These are phyloP conservation scores for Calonectria henricotiae DNA, from an alignment of 2,329 filamentous ascomycete genomes.

Conservation along the genomic window DNA sequence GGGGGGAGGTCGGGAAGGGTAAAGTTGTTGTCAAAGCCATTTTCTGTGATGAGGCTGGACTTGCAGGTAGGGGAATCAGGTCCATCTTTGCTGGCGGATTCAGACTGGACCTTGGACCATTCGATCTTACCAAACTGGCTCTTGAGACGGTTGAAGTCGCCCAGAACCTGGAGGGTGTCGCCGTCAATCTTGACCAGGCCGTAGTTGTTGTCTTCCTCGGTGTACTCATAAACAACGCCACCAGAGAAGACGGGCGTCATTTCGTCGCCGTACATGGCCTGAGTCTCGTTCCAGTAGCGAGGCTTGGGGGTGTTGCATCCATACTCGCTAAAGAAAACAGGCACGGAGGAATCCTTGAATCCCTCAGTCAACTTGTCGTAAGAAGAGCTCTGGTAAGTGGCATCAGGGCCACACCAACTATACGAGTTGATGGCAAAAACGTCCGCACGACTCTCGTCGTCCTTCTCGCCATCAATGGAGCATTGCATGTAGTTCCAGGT, in stretches of 20 bases:
- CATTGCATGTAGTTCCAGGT: constrained; percentile 85
- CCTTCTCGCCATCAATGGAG: constrained; percentile 67
- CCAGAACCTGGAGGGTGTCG: constrained; percentile 72
- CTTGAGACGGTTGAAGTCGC: constrained; percentile 83
- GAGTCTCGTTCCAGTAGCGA: constrained; percentile 83
- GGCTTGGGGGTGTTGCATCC: constrained; percentile 84
- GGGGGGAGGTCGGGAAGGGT: constrained; percentile 76
- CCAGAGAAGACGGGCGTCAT: constrained; percentile 82
- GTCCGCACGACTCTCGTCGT: constrained; percentile 78
- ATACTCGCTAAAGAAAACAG: constrained; percentile 87
- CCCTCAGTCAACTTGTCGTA: constrained; percentile 76
- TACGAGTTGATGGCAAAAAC: constrained; percentile 84
- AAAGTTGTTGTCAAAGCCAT: constrained; percentile 85
- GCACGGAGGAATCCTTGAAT: constrained; percentile 78
- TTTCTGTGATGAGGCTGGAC: constrained; percentile 75
- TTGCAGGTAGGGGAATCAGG: constrained; percentile 75
- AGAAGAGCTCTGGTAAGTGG: constrained; percentile 74
- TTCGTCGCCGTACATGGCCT: constrained; percentile 78
- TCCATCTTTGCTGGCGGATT: constrained; percentile 71
- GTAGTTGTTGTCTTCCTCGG: constrained; percentile 78
- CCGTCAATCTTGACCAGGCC: constrained; percentile 76
- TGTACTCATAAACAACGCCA: constrained; percentile 87
- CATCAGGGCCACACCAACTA: constrained; percentile 78
- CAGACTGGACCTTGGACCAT: constrained; percentile 76
- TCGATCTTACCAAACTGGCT: constrained; percentile 83